Evolutionary conservation across 2,329 filamentous ascomycete genomes (phyloP).

Genomic region (Myotisia sp.): DNA sequence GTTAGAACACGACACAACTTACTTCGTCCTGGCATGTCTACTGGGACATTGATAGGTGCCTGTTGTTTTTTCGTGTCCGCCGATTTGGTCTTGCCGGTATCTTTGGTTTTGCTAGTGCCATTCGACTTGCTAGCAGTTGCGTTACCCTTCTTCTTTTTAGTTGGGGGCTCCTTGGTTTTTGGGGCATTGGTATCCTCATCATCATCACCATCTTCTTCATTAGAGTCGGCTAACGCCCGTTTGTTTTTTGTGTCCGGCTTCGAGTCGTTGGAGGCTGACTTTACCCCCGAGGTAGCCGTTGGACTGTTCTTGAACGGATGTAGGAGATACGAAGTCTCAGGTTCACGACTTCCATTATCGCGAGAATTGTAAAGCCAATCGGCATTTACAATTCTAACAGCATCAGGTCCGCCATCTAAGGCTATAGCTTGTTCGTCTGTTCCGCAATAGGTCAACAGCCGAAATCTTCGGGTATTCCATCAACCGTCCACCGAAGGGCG

Average conservation of each 20-base stretch:
- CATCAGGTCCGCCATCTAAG: constrained; percentile 11
- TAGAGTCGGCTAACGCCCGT: constrained; percentile 15
- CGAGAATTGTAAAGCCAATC: constrained; percentile 50
- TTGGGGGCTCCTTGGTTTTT: constrained; percentile 14
- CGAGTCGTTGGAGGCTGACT: constrained; percentile 8
- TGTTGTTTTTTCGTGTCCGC: background rate
- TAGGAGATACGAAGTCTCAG: constrained; percentile 28
- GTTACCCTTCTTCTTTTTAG: constrained; percentile 30
- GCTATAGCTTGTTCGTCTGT: constrained; percentile 32
- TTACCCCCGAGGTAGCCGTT: constrained; percentile 5
- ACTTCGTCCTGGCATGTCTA: constrained; percentile 28
- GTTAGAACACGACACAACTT: constrained; percentile 3
- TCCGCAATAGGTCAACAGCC: constrained; percentile 2
- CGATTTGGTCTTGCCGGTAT: background rate
- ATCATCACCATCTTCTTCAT: constrained; percentile 18
- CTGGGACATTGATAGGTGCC: constrained; percentile 25
- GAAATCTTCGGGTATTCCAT: constrained; percentile 1
- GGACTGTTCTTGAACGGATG: constrained; percentile 3
- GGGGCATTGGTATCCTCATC: constrained; percentile 16
- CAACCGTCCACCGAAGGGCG: background rate
- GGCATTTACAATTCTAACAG: constrained; percentile 42
- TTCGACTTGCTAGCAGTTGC: constrained; percentile 11
- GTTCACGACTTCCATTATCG: constrained; percentile 26
- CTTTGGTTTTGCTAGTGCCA: background rate
- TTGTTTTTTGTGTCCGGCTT: constrained; percentile 20